Conservation (phyloP, 208 protist genomes). For the Crithidia fasciculata region DNA sequence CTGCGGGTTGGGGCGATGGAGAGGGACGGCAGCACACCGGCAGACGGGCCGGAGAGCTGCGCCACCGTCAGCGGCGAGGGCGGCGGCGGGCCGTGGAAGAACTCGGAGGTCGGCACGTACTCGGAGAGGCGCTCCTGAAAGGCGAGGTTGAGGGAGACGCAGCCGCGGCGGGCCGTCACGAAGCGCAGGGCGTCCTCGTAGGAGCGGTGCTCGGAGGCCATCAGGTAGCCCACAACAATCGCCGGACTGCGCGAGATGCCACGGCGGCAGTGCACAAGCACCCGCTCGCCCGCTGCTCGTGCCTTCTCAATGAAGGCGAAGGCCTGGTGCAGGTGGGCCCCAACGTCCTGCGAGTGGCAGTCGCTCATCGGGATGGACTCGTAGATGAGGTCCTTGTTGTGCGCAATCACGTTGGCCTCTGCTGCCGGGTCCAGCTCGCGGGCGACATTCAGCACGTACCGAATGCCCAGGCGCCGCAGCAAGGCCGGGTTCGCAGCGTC, state of each 20-base stretch:
- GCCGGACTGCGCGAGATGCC: slow-evolving; percentile 82
- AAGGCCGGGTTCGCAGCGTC: slow-evolving; percentile 64
- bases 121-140: slow-evolving; percentile 73
- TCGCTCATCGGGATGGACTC: slow-evolving; percentile 78
- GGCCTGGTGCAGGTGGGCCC: slow-evolving; percentile 54
- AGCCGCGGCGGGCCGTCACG: slow-evolving; percentile 55
- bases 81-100: slow-evolving; percentile 17
- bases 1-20: neutral
- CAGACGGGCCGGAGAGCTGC: neutral
- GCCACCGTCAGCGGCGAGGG: neutral
- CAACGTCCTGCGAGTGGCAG: slow-evolving; percentile 67
- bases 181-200: slow-evolving; percentile 61
- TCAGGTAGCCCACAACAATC: slow-evolving; percentile 84
- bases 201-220: slow-evolving; percentile 60
- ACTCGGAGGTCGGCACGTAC: slow-evolving; percentile 29
- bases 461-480: slow-evolving; percentile 53
- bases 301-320: slow-evolving; percentile 77
- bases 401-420: slow-evolving; percentile 24
- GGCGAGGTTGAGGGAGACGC: slow-evolving; percentile 82
- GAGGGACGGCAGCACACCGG: slow-evolving; percentile 15
- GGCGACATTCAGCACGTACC: slow-evolving; percentile 83
- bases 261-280: slow-evolving; percentile 85
- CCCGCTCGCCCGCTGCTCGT: slow-evolving; percentile 41
- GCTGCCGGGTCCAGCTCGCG: slow-evolving; percentile 57
- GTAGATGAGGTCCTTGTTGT: slow-evolving; percentile 34